Base-by-base conservation (phyloP, 2,329 filamentous ascomycete species). In the Akanthomyces dipterigenus region DNA sequence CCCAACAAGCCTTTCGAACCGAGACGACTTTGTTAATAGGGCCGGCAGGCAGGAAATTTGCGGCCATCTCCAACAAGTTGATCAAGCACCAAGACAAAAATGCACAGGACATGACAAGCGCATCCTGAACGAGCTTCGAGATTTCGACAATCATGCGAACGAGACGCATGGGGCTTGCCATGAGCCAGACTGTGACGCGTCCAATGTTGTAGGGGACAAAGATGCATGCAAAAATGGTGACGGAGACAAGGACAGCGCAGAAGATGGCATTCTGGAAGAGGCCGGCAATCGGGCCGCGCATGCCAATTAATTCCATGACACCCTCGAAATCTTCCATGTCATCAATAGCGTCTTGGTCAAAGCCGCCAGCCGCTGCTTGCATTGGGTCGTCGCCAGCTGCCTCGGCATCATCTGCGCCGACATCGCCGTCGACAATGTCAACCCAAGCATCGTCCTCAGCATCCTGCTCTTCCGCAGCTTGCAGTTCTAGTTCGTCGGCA, bases 241-340 rank as follows among this genome's bases (percentile, higher is more conserved):
- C 84, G 1, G 90, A 89, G 16, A 99, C 91, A 31, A 99, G 81
- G 50, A 98, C 88, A 8, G 90, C 88, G 71, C 93, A 96, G 74
- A 99, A 99, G 18, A 97, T 87, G 60, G 90, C 92, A 67, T 99
- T 99, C 70, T 99, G 95, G 66, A 98, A 86, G 6, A 99, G 82
- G 3, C 91, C 92, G 16, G 89, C 88, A 3, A 99, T 81, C 0
- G 95, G 95, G 0, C 95, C 95, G 69, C 96, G 91, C 89, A 99
- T 96, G 42, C 95, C 95, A 63, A 99, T 89, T 18, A 99, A 84
- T 72, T 99, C 95, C 79, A 99, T 87, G 57, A 99, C 90, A 0
- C 95, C 95, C 71, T 99, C 95, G 18, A 99, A 86, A 70, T 99
- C 95, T 74, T 99, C 95, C 11, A 90, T 90, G 66, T 97, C 89